A percentile compares a stretch with the other conserved stretches of the same genome.
These are phyloP conservation scores for Westerdykella aurantiaca DNA, from an alignment of 2,329 filamentous ascomycete genomes.

Conservation along the genomic window DNA sequence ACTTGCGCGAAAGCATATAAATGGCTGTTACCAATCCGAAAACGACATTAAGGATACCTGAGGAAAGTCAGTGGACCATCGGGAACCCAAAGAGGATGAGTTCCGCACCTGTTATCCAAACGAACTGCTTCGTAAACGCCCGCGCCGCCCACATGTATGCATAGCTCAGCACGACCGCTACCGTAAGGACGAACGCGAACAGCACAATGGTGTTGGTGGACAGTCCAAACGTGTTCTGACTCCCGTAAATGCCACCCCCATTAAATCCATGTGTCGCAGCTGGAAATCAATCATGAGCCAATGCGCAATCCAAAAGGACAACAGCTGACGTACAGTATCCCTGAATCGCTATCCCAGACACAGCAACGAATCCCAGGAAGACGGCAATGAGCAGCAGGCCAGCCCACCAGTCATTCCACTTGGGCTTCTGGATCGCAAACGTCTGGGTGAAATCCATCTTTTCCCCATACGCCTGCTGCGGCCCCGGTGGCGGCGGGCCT, in stretches of 20 bases:
- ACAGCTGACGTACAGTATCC: slow-evolving; percentile 53
- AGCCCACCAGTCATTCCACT: slow-evolving; percentile 88
- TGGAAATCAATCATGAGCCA: slow-evolving; percentile 12
- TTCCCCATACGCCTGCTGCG: slow-evolving; percentile 29
- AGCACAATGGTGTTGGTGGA: slow-evolving; percentile 81
- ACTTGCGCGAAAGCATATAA: slow-evolving; percentile 71
- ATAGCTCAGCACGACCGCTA: slow-evolving; percentile 70
- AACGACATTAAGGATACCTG: slow-evolving; percentile 77
- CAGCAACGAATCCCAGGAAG: slow-evolving; percentile 66
- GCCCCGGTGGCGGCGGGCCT: slow-evolving; percentile 16
- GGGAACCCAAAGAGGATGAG: slow-evolving; percentile 14
- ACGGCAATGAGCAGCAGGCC: slow-evolving; percentile 69
- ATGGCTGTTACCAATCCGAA: slow-evolving; percentile 80
- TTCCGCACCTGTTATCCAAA: slow-evolving; percentile 65
- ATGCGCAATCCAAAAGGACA: neutral
- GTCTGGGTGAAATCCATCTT: slow-evolving; percentile 65
- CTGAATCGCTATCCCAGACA: slow-evolving; percentile 69
- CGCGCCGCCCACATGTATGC: slow-evolving; percentile 71
- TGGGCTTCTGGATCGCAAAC: slow-evolving; percentile 77
- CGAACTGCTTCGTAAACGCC: slow-evolving; percentile 79
- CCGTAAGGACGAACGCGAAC: slow-evolving; percentile 69
- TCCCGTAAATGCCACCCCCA: slow-evolving; percentile 68
- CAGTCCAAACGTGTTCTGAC: slow-evolving; percentile 60
- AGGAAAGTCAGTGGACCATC: neutral
- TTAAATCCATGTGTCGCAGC: slow-evolving; percentile 56